Evolutionary conservation across 2,329 filamentous ascomycete genomes (phyloP), one percentile per base, ranked within the genome.

Genomic region (Diplodia intermedia): DNA sequence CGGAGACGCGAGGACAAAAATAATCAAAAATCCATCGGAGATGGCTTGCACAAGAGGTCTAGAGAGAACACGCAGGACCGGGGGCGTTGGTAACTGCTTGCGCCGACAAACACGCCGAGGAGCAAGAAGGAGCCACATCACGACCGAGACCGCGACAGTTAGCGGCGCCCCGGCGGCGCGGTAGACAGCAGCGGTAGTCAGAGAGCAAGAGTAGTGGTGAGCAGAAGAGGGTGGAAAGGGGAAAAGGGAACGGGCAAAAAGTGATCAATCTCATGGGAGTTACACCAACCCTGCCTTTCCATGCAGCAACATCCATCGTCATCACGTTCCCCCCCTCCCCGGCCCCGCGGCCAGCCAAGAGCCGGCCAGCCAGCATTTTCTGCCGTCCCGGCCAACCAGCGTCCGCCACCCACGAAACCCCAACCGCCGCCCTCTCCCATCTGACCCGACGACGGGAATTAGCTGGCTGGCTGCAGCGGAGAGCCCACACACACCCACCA

Each of bases 241-340:
- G 12, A 33, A 33, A 33, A 38, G 15, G 33, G 26, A 14, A 20
- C 23, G 23, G 23, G 23, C 1, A 33, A 62, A 62, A 63, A 63
- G 36, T 52, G 60, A 63, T 63, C 60, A 63, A 63, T 63, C 60
- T 63, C 60, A 63, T 52, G 47, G n/a, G 7, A 7, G 60, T 63
- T 63, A 63, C 60, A 63, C 60, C 23, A 63, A 63, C 60, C 60
- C 60, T 63, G 60, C 60, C 50, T 50, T 61, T 38, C 38, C 29
- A 52, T 63, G 60, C 60, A 63, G 43, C 60, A 38, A 20, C 43
- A 47, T 12, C 40, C 40, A n/a, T 47, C 40, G 18, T 43, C 38
- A 43, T 8, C 8, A 9, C 31, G 8, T 11, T 36, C 33, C 36
- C 14, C 14, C 23, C 56, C 40, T 43, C 57, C 60, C 60, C 60